A percentile compares a stretch with the other conserved stretches of the same genome.
phyloP scores from a whole-genome alignment of 257 asterid genomes.

The Petunia secreta region DNA sequence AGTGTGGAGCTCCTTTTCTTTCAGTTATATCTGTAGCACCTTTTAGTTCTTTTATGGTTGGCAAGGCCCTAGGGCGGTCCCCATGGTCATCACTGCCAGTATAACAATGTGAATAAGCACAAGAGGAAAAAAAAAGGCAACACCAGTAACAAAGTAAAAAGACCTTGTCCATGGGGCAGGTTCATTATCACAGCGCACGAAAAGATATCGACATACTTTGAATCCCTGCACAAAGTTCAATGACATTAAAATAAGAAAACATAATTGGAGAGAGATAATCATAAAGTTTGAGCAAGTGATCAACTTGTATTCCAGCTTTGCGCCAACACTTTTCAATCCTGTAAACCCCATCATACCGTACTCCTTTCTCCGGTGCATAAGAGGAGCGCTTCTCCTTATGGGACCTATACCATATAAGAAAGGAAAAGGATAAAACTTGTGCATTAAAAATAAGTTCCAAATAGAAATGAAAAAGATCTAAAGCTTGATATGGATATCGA shows the following conservation, averaged over 20 bases:
- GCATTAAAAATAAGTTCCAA: background rate
- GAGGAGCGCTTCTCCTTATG: conserved; percentile 83
- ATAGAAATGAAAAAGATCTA: background rate
- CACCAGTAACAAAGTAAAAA: conserved; percentile 19
- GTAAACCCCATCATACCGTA: conserved; percentile 92
- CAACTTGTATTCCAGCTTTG: conserved; percentile 73
- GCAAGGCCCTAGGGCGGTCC: conserved; percentile 79
- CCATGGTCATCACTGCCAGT: conserved; percentile 67
- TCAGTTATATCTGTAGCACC: conserved; percentile 63
- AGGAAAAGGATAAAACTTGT: background rate
- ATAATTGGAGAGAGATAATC: background rate
- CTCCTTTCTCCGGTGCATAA: conserved; percentile 81
- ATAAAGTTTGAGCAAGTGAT: conserved; percentile 22
- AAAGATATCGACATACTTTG: conserved; percentile 83
- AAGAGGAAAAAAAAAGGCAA: background rate
- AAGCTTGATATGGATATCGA: background rate
- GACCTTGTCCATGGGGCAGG: conserved; percentile 97
- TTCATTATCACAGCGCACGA: conserved; percentile 95
- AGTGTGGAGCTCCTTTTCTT: conserved; percentile 67
- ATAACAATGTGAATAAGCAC: conserved; percentile 25
- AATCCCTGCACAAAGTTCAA: conserved; percentile 55
- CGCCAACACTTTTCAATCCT: conserved; percentile 95
- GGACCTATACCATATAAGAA: conserved; percentile 51
- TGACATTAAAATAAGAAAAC: conserved; percentile 31
- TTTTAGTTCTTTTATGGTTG: conserved; percentile 59